phyloP scores from a whole-genome alignment of 2,329 filamentous ascomycete species.

The Colletotrichum plurivorum region DNA sequence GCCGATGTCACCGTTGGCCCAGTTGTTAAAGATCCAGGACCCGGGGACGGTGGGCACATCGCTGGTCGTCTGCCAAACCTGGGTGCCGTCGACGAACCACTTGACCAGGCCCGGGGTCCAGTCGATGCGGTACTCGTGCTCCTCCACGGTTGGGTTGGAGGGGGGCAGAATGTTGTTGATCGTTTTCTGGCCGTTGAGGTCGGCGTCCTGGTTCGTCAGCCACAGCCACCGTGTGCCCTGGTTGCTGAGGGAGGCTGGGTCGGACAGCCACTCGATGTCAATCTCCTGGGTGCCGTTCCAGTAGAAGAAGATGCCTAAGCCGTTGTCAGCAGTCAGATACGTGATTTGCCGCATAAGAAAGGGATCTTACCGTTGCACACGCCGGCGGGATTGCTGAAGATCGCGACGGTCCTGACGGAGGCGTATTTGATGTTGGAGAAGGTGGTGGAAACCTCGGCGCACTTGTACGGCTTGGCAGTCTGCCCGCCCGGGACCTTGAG shows the following conservation, averaged over 20 bases:
- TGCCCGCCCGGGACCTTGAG: conserved; percentile 47
- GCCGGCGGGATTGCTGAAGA: conserved; percentile 47
- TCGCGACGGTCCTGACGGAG: conserved; percentile 48
- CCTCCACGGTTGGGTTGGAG: conserved; percentile 43
- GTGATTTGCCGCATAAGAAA: background rate
- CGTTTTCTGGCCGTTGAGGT: conserved; percentile 42
- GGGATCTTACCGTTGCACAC: conserved; percentile 48
- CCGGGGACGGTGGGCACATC: conserved; percentile 46
- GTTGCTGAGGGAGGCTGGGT: conserved; percentile 46
- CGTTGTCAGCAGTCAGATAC: background rate
- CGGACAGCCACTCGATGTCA: conserved; percentile 52
- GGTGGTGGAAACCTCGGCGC: conserved; percentile 44
- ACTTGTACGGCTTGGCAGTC: conserved; percentile 43
- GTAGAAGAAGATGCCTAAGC: conserved; percentile 50
- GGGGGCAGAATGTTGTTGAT: conserved; percentile 42
- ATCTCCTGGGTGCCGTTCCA: conserved; percentile 46
- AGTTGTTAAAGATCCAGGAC: conserved; percentile 51
- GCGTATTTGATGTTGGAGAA: conserved; percentile 48
- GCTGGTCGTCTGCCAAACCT: conserved; percentile 45
- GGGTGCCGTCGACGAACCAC: conserved; percentile 47
- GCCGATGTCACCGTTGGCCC: conserved; percentile 48
- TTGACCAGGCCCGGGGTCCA: conserved; percentile 46
- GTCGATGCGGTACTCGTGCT: conserved; percentile 51
- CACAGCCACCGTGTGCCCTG: conserved; percentile 45
- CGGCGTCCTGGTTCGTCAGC: conserved; percentile 49